Base-by-base conservation (phyloP, 1,284 basidiomycete species). In the Ustilago loliicola region DNA sequence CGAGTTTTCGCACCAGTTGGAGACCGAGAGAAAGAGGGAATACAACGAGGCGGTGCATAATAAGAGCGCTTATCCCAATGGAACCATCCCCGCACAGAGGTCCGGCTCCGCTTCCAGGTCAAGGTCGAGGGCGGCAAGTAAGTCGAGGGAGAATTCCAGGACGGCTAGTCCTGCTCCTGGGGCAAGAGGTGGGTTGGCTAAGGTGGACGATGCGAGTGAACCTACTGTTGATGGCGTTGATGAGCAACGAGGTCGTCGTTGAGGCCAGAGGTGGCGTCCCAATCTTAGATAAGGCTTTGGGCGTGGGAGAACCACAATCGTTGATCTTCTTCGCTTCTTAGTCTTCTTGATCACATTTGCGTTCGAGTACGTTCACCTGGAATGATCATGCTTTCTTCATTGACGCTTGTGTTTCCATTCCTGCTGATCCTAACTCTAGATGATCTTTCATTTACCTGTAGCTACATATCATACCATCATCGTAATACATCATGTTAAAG, bases 1-100 rank as follows among this genome's bases (percentile, higher is more conserved):
- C 15, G 61, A 77, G 27, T 77, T 77, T 25, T 55, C 70, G 19
- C 75, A 72, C 38, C 75, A 77, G 38, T 66, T 77, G 29, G 75
- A 72, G 29, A 32, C 53, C 2, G 75, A 77, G 51, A 52, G 75
- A 10, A 47, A 27, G 36, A 61, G 66, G 47, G 74, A 77, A 0
- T 77, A 77, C 51, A 66, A 68, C 48, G 74, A 77, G 27, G 69
- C 68, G 1, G 66, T 77, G 8, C 66, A 69, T 66, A 68, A 66
- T 42, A 77, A 68, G 57, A 61, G 55, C 36, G 65, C 67, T 8
- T 70, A 58, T 38, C 74, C 69, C 1, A 72, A 77, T 47, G 74
- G 74, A 4, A 66, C 72, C 21, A 66, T 69, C 25, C 74, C 74
- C 1, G 66, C 74, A 3, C 54, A 62, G 38, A 34, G 65, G 3